Evolutionary conservation across 2,329 filamentous ascomycete genomes (phyloP), one percentile per base, ranked within the genome.

Genomic region (Aspergillus eucalypticola): DNA sequence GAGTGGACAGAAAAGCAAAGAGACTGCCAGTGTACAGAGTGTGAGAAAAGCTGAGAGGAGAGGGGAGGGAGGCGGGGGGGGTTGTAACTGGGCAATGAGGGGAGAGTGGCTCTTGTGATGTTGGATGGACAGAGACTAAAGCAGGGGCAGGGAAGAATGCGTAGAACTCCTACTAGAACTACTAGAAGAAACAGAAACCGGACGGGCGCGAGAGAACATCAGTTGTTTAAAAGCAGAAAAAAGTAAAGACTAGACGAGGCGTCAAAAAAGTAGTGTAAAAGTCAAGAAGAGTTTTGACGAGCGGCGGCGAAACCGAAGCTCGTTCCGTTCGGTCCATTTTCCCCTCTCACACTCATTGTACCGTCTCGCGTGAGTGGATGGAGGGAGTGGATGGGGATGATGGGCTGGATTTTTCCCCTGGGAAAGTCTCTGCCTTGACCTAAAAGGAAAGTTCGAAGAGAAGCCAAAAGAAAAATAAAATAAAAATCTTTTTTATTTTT

Each of bases 401-500:
- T 54, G 54, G 41, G 59, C 44, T 52, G 42, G 42, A 23, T 38
- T 56, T 55, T 56, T 48, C 21, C 46, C 46, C 25, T n/a, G 27
- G 46, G 46, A 50, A 50, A 50, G 46, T 50, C 46, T 50, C 46
- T 50, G 46, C 46, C 46, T 17, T 50, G 15, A 32, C 46, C 27
- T 27, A 54, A 41, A 60, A 44, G 59, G 58, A 57, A 54, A 56
- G 59, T 35, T 50, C 49, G 46, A 62, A 57, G 59, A 51, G 51
- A 48, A 54, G 44, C 53, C 54, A 62, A 55, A 58, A 50, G 55
- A 60, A 55, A 54, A 60, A 60, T 55, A 64, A 60, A 65, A 60
- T 56, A 49, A 62, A 65, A 61, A 38, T 60, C 51, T 50, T 53
- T 46, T 53, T 58, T 60, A 60, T 58, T 52, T 61, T 61, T 60